These are phyloP conservation scores for Xylaria grammica DNA, from an alignment of 495 filamentous ascomycete genomes.

Conservation along the genomic window DNA sequence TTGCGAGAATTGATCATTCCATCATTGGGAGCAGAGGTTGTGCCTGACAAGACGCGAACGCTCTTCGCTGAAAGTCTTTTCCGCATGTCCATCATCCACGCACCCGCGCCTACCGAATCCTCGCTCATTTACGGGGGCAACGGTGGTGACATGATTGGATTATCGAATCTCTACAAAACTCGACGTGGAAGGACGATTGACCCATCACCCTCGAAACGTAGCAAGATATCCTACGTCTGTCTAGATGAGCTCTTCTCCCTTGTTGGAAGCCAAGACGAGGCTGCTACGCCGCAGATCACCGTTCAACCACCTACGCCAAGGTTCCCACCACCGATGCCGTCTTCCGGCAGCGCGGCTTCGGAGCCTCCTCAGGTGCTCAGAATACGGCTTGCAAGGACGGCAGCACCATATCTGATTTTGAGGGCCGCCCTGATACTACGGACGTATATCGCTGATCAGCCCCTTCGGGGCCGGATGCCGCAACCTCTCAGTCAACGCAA, in stretches of 20 bases:
- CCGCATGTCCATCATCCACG: conserved; percentile 79
- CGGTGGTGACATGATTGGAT: conserved; percentile 43
- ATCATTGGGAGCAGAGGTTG: conserved; percentile 64
- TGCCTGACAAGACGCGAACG: conserved; percentile 70
- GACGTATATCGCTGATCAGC: conserved; percentile 88
- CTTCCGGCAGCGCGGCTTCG: conserved; percentile 23
- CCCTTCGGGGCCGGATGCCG: conserved; percentile 88
- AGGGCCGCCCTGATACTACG: conserved; percentile 79
- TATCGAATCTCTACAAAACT: conserved; percentile 66
- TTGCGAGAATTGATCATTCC: conserved; percentile 77
- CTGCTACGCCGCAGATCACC: conserved; percentile 34
- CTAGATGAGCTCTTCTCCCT: conserved; percentile 83
- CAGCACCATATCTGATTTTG: conserved; percentile 83
- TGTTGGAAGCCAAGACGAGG: conserved; percentile 53
- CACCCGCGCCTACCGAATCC: conserved; percentile 67
- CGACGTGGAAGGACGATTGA: conserved; percentile 75
- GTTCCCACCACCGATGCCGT: conserved; percentile 22
- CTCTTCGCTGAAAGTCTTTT: conserved; percentile 80
- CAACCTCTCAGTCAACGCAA: conserved; percentile 81
- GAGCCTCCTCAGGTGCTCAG: conserved; percentile 41
- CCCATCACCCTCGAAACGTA: conserved; percentile 64
- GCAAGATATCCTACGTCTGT: conserved; percentile 77
- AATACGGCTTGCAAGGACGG: conserved; percentile 71
- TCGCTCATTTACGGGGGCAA: conserved; percentile 46
- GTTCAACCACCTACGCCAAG: conserved; percentile 38